A percentile compares a stretch with the other conserved stretches of the same genome.
Conservation (phyloP, 176 grass and related monocot genomes). For the Leersia perrieri region DNA sequence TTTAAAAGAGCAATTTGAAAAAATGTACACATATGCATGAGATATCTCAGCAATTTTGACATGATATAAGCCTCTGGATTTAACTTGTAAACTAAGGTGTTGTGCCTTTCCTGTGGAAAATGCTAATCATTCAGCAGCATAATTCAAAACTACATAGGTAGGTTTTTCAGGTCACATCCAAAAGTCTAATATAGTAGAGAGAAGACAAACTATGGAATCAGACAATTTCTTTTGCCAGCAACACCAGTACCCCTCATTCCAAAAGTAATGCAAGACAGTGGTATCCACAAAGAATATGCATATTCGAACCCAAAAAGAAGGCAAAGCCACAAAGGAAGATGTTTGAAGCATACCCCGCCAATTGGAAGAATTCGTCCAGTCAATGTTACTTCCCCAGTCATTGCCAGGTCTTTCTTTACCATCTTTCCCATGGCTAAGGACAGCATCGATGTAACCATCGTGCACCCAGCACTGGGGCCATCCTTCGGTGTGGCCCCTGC, state of each 20-base stretch:
- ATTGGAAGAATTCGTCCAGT: constrained; percentile 94
- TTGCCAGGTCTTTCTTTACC: constrained; percentile 82
- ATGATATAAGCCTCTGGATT: background rate
- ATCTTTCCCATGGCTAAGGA: constrained; percentile 81
- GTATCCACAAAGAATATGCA: background rate
- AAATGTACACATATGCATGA: background rate
- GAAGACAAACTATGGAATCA: background rate
- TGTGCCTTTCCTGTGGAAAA: background rate
- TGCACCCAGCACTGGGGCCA: constrained; percentile 87
- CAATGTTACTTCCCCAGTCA: constrained; percentile 96
- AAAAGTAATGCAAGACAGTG: background rate
- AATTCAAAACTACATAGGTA: background rate
- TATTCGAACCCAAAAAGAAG: constrained; percentile 2
- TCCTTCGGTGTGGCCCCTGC: constrained; percentile 94
- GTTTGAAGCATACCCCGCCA: constrained; percentile 67
- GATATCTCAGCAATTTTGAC: constrained; percentile 22
- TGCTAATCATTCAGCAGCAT: background rate
- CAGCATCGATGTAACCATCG: constrained; percentile 93
- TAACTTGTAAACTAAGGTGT: background rate
- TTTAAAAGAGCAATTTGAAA: background rate
- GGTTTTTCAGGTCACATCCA: background rate
- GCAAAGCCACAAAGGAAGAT: background rate
- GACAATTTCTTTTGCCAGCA: background rate
- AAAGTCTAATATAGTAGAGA: background rate
- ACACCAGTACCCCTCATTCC: background rate